Conservation (phyloP, 495 filamentous ascomycete species). For the Polyplosphaeria fusca region DNA sequence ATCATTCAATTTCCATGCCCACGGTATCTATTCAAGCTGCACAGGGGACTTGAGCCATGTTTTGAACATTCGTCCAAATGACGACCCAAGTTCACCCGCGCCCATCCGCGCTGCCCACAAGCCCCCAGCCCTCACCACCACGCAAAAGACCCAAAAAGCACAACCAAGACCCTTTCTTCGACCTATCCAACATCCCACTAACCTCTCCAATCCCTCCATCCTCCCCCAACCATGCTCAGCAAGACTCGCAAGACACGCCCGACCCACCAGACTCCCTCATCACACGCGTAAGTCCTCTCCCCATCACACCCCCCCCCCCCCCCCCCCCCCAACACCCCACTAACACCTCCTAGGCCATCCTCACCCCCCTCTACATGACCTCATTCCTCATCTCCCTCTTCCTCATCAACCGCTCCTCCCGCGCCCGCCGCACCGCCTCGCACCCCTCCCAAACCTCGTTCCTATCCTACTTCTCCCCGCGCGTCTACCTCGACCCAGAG, state of each 20-base stretch:
- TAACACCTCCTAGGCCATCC: slow-evolving; percentile 29
- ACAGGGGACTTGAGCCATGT: too few species aligned
- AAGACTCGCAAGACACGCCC: slow-evolving; percentile 14
- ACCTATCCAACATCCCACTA: slow-evolving; percentile 5
- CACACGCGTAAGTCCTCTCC: neutral
- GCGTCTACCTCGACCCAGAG: slow-evolving; percentile 35
- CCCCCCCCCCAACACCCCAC: neutral
- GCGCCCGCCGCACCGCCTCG: slow-evolving; percentile 34
- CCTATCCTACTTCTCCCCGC: slow-evolving; percentile 20
- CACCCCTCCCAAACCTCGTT: slow-evolving; percentile 8
- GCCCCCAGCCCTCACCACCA: slow-evolving; percentile 27
- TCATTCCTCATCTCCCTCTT: slow-evolving; percentile 43
- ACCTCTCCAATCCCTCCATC: neutral
- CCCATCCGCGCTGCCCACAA: slow-evolving; percentile 15
- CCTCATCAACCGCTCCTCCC: slow-evolving; percentile 38
- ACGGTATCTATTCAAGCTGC: too few species aligned
- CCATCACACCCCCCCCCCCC: neutral
- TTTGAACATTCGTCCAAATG: too few species aligned
- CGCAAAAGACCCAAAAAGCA: slow-evolving; percentile 19
- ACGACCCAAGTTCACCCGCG: too few species aligned
- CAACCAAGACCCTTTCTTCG: slow-evolving; percentile 25
- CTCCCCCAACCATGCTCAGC: neutral
- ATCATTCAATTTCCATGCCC: too few species aligned
- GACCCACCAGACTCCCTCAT: slow-evolving; percentile 1
- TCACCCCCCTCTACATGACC: slow-evolving; percentile 38